A percentile compares a stretch with the other conserved stretches of the same genome.
phyloP scores from a whole-genome alignment of 2,329 filamentous ascomycete genomes.

The Sphaerulina populicola region DNA sequence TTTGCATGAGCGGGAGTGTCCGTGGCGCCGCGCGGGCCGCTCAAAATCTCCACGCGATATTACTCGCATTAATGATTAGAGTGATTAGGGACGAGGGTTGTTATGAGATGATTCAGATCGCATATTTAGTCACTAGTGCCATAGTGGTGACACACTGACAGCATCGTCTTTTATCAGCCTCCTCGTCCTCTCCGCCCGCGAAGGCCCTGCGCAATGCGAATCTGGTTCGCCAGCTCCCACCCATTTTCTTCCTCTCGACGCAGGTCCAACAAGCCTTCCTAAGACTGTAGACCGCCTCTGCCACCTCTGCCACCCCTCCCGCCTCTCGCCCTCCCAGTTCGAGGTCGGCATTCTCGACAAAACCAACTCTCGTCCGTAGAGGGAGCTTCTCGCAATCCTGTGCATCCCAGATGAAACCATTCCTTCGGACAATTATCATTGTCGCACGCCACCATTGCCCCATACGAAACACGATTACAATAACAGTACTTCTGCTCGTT shows the following conservation, averaged over 20 bases:
- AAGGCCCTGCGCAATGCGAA: no score
- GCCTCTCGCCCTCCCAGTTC: constrained; percentile 15
- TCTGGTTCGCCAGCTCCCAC: background rate
- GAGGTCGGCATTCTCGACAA: constrained; percentile 43
- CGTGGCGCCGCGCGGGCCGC: no score
- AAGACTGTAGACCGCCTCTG: constrained; percentile 7
- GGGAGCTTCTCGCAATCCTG: constrained; percentile 53
- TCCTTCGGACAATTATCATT: constrained; percentile 56
- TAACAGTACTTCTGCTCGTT: constrained; percentile 57
- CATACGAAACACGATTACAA: constrained; percentile 56
- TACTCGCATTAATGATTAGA: no score
- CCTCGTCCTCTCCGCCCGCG: no score
- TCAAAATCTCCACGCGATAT: no score
- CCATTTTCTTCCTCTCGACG: background rate
- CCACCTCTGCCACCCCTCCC: constrained; percentile 17
- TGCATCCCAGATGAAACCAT: constrained; percentile 61
- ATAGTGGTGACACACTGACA: no score
- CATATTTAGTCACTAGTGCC: no score
- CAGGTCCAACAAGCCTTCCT: background rate
- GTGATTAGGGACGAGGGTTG: no score
- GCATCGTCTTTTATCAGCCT: no score
- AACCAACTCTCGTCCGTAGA: constrained; percentile 47
- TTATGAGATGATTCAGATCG: no score
- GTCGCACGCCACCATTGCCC: constrained; percentile 61
- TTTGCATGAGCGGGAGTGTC: no score